Percentiles rank a stretch among this genome's conserved stretches.
Evolutionary conservation across 768 basidiomycete species (phyloP).

Genomic region (Rhizopogon roseolus): DNA sequence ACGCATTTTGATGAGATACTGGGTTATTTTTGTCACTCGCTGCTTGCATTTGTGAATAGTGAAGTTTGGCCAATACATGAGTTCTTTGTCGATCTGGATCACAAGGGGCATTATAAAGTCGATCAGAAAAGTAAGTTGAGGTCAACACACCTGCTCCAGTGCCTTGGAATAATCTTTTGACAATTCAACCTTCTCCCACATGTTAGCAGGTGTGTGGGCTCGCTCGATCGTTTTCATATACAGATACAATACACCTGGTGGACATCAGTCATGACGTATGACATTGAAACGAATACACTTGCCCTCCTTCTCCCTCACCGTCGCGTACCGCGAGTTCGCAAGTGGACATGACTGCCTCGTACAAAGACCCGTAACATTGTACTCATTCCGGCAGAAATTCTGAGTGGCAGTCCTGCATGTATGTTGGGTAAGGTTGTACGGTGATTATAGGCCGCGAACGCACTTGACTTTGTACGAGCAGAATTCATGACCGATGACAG

Average conservation of each 20-base stretch:
- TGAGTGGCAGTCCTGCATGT: slow-evolving; percentile 78
- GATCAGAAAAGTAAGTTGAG: neutral
- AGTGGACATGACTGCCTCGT: slow-evolving; percentile 93
- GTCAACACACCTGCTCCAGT: slow-evolving; percentile 73
- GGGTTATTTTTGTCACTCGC: slow-evolving; percentile 96
- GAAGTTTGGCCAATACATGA: slow-evolving; percentile 98
- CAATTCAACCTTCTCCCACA: slow-evolving; percentile 96
- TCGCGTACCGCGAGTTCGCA: slow-evolving; percentile 97
- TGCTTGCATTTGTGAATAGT: slow-evolving; percentile 99
- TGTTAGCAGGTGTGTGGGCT: slow-evolving; percentile 90
- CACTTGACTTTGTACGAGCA: slow-evolving; percentile 99
- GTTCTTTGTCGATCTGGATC: slow-evolving; percentile 83
- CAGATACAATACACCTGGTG: slow-evolving; percentile 76
- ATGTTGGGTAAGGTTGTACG: slow-evolving; percentile 6
- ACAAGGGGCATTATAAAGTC: neutral
- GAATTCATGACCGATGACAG: slow-evolving; percentile 89
- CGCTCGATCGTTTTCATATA: slow-evolving; percentile 98
- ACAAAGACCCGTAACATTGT: slow-evolving; percentile 96
- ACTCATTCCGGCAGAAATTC: slow-evolving; percentile 98
- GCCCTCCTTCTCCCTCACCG: slow-evolving; percentile 97
- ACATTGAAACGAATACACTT: slow-evolving; percentile 5
- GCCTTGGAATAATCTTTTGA: slow-evolving; percentile 95
- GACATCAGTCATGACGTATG: neutral
- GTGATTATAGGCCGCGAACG: slow-evolving; percentile 24
- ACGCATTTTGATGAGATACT: slow-evolving; percentile 98